phyloP scores from a whole-genome alignment of 345 rosid species.

The Euclidium syriacum region DNA sequence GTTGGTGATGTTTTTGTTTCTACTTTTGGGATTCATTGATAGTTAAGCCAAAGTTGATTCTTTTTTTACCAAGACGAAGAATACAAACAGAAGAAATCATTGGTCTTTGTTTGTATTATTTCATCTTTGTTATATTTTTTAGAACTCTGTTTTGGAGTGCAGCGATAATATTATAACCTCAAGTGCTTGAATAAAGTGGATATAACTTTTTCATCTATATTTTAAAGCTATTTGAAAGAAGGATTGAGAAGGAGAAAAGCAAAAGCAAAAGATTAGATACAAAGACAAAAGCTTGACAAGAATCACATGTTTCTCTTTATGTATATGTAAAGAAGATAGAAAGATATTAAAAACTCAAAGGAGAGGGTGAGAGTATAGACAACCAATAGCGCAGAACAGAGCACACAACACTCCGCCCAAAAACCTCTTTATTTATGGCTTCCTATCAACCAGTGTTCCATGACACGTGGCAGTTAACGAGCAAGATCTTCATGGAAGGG shows the following conservation, averaged over 20 bases:
- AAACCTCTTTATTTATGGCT: constrained; percentile 12
- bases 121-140: background rate
- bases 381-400: background rate
- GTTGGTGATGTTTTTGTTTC: background rate
- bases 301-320: background rate
- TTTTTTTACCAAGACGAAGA: background rate
- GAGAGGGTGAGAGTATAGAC: background rate
- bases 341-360: background rate
- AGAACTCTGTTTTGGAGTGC: background rate
- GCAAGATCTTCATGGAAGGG: constrained; percentile 50
- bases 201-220: background rate
- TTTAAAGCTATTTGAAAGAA: background rate
- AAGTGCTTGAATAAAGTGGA: background rate
- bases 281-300: constrained; percentile 13
- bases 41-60: background rate
- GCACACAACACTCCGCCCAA: background rate
- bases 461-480: background rate
- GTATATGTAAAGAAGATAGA: background rate
- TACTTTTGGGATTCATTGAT: background rate
- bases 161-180: background rate
- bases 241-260: background rate
- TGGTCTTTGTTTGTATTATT: constrained; percentile 5
- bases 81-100: background rate
- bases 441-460: background rate
- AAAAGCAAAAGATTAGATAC: background rate